Evolutionary conservation across 2,329 filamentous ascomycete genomes (phyloP), one percentile per base, ranked within the genome.

Genomic region (Emydomyces testavorans): DNA sequence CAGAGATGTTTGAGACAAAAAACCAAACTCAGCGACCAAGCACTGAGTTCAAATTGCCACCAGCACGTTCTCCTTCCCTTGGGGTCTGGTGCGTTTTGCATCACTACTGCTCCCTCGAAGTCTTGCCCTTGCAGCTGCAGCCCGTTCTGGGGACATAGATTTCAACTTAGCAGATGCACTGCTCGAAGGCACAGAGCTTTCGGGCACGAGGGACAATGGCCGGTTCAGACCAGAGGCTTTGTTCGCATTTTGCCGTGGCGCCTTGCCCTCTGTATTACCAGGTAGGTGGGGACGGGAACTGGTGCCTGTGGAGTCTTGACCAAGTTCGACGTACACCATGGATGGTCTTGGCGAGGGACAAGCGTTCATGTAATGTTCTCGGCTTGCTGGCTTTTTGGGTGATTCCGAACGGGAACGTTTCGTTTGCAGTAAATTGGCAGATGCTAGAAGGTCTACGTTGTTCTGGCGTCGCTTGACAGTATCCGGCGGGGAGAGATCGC

Each of bases 21-120:
- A 21, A 23, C 23, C 18, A 23, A 21, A 21, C 1, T 37, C 16
- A 37, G 18, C 10, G 3, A 13, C 7, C 4, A 20, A 35, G 32
- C 15, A 37, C 4, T 51, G 7, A 15, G 24, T 5, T 40, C 18
- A 48, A 15, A 23, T 28, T n/a, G 47, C 41, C 6, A 56, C 37
- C 35, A 49, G 53, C 3, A 58, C 47, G 53, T 62, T 65, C 49
- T 66, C 64, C 49, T 64, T 65, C 21, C 60, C 64, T n/a, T 57
- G 55, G 23, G 38, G 39, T 16, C 46, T 43, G 2, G 16, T 15
- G 16, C 29, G 56, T 54, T 50, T 52, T 56, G 26, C 42, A 44
- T 52, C 56, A 23, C 59, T 54, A 37, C 56, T 54, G 50, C 59
- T 62, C 35, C 58, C 59, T 38, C 59, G 61, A 10, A 67, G 55